Evolutionary conservation across 148 eudicot genomes (phyloP), one percentile per base, ranked within the genome.

Genomic region (Rhododendron ovatum): DNA sequence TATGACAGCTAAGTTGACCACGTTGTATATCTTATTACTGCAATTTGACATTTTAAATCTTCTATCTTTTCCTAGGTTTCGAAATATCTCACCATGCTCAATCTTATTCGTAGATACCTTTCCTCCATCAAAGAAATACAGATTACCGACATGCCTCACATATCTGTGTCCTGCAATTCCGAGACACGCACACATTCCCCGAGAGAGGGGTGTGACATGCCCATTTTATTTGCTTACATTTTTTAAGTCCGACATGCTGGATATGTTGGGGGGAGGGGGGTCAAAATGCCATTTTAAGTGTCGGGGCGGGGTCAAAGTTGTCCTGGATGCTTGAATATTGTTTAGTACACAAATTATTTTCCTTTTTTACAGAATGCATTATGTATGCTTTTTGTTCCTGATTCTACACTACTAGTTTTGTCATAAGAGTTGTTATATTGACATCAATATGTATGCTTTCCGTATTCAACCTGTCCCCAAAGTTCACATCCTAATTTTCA

Each of bases 1-100:
- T 71, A 57, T n/a, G 55, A 57, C 69, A 57, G 71, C 83, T 69
- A 57, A 63, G 65, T 80, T 75, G 63, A 41, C 59, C 87, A 41
- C 45, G 5, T 26, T 78, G 67, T 65, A 43, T 12, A 67, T 47
- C 61, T 86, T 81, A 63, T 59, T 48, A 65, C 26, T 14, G 65
- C 80, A 50, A 71, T 84, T 15, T 50, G 0, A 30, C 33, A 13
- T 48, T 50, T 22, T 5, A 33, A 28, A n/a, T 73, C 13, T 71
- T 71, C 37, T 15, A 11, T 84, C 20, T 22, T 22, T 26, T 39
- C 86, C 14, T 35, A 30, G 11, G 18, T 22, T 74, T 43, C 48
- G 11, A 15, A 11, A 45, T 20, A 43, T 26, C 35, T 20, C 57
- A 9, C 76, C 22, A 50, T 74, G 24, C 55, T 82, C 28, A 13